phyloP scores from a whole-genome alignment of 306 rosid species.

The Sphenostylis stenocarpa region DNA sequence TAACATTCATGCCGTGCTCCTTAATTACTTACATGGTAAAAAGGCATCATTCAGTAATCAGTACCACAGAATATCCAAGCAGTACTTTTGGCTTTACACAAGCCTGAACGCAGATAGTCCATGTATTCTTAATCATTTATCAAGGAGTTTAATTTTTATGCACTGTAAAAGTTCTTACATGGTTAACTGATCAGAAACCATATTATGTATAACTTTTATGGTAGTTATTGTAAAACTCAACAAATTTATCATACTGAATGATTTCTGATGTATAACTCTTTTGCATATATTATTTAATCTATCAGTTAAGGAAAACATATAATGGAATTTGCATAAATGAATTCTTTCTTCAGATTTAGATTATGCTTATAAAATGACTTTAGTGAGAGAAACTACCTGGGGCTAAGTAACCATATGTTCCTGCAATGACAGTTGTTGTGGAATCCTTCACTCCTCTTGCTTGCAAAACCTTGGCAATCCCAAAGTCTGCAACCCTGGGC shows the following conservation, averaged over 20 bases:
- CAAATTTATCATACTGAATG: neutral
- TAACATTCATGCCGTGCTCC: neutral
- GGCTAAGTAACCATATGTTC: slow-evolving; percentile 92
- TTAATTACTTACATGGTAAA: neutral
- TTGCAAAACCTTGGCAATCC: slow-evolving; percentile 95
- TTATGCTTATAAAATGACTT: slow-evolving; percentile 4
- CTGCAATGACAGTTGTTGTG: slow-evolving; percentile 86
- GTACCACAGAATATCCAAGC: slow-evolving; percentile 12
- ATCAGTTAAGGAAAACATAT: neutral
- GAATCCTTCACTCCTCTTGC: slow-evolving; percentile 86
- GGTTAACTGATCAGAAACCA: neutral
- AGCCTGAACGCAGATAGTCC: neutral
- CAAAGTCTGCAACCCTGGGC: slow-evolving; percentile 96
- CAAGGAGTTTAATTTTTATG: neutral
- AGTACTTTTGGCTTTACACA: neutral
- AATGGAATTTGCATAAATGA: neutral
- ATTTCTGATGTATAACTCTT: neutral
- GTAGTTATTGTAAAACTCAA: neutral
- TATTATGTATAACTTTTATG: neutral
- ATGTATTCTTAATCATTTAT: slow-evolving; percentile 12
- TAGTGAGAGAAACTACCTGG: slow-evolving; percentile 63
- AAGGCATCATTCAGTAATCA: neutral
- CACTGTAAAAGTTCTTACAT: neutral
- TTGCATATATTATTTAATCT: neutral
- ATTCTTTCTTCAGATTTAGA: neutral